Percentiles rank a stretch among this genome's conserved stretches.
Evolutionary conservation across 2,329 filamentous ascomycete species (phyloP).

Genomic region (Lachnellula arida): DNA sequence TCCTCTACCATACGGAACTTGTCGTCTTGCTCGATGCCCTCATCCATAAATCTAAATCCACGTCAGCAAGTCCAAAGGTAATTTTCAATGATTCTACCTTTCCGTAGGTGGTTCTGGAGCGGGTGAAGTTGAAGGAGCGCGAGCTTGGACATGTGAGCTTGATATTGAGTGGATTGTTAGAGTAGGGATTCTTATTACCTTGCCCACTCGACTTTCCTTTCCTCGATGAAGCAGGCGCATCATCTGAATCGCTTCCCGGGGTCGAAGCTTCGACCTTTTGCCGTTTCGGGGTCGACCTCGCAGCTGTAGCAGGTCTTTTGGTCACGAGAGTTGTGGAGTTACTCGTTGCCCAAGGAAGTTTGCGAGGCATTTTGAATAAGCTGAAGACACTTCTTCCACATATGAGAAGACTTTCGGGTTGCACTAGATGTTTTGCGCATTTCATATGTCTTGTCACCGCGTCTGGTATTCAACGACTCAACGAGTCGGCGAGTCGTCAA

Average conservation of each 20-base stretch:
- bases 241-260: conserved; percentile 3
- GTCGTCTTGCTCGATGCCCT: conserved; percentile 64
- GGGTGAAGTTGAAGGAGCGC: conserved; percentile 48
- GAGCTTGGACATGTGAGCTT: conserved; percentile 7
- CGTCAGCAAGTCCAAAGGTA: conserved; percentile 9
- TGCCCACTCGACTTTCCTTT: neutral
- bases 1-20: conserved; percentile 80
- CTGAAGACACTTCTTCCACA: neutral
- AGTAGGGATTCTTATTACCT: neutral
- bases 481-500: no score
- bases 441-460: no score
- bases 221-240: neutral
- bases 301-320: conserved; percentile 2
- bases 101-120: conserved; percentile 45
- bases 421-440: no score
- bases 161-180: neutral
- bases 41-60: conserved; percentile 47
- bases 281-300: conserved; percentile 13
- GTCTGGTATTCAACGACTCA: no score
- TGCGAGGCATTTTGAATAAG: conserved; percentile 22
- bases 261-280: conserved; percentile 6
- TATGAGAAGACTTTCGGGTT: neutral
- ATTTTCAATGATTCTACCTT: conserved; percentile 33
- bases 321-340: conserved; percentile 5
- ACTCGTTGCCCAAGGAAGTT: conserved; percentile 23